Conservation (phyloP, 306 rosid species). For the Ochetophila trinervis region DNA sequence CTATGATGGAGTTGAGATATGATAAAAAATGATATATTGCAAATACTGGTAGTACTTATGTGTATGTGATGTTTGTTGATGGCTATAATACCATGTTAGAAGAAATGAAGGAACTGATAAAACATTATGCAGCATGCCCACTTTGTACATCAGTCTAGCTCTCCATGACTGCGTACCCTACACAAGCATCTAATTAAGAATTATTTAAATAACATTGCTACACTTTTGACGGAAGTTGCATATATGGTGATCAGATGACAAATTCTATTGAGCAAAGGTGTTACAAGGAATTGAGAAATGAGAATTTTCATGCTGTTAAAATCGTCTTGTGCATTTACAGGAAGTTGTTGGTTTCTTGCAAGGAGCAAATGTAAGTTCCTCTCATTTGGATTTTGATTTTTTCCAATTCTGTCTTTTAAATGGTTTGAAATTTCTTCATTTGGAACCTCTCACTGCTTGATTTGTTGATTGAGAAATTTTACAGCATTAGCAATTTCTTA, state of each 20-base stretch:
- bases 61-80: too few species aligned
- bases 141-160: too few species aligned
- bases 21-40: too few species aligned
- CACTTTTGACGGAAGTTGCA: slow-evolving; percentile 24
- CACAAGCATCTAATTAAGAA: slow-evolving; percentile 5
- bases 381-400: not conserved
- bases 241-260: slow-evolving; percentile 63
- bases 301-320: slow-evolving; percentile 64
- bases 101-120: too few species aligned
- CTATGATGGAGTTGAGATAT: too few species aligned
- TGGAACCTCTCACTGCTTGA: not conserved
- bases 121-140: too few species aligned
- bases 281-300: slow-evolving; percentile 83
- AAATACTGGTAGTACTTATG: too few species aligned
- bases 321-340: slow-evolving; percentile 80
- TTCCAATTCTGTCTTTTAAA: slow-evolving; percentile 12
- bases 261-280: slow-evolving; percentile 84
- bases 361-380: slow-evolving; percentile 84
- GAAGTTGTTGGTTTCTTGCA: slow-evolving; percentile 77
- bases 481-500: not conserved
- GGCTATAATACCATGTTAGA: too few species aligned
- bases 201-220: not conserved
- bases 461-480: not conserved
- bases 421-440: not conserved
- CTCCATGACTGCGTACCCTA: too few species aligned